Evolutionary conservation across 345 rosid species (phyloP).

Genomic region (Trapa incisa): DNA sequence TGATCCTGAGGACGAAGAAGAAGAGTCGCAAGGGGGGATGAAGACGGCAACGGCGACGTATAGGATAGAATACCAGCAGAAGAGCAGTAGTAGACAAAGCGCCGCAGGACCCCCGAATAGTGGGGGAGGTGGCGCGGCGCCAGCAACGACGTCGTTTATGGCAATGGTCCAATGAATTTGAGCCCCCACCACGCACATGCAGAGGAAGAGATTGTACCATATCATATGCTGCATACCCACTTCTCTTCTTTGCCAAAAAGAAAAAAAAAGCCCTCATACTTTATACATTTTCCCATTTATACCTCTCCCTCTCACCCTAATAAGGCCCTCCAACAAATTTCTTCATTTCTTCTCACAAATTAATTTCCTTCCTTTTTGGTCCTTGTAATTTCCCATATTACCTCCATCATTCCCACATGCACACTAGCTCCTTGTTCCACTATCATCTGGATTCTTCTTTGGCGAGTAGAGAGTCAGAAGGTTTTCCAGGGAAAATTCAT

Average conservation of each 20-base stretch:
- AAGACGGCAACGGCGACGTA: conserved; percentile 2
- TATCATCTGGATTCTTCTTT: neutral
- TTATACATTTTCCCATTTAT: conserved; percentile 2
- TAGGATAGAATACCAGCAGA: conserved; percentile 10
- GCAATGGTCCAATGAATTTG: conserved; percentile 11
- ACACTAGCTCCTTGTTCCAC: neutral
- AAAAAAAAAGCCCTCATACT: neutral
- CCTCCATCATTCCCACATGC: neutral
- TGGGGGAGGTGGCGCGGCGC: conserved; percentile 6
- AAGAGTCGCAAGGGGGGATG: conserved; percentile 2
- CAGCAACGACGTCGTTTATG: conserved; percentile 8
- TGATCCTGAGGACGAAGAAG: conserved; percentile 5
- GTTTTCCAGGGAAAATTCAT: neutral
- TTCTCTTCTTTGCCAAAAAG: neutral
- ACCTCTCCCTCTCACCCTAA: neutral
- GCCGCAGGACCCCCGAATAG: conserved; percentile 3
- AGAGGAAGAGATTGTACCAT: neutral
- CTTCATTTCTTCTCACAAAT: neutral
- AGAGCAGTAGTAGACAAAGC: neutral
- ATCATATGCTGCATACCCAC: neutral
- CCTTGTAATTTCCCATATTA: neutral
- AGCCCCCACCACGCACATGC: neutral
- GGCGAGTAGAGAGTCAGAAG: neutral
- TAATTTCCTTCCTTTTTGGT: neutral
- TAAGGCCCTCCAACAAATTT: too few species aligned